Base-by-base conservation (phyloP, 805 yeast genomes). In the Schwanniomyces pseudopolymorphus region DNA sequence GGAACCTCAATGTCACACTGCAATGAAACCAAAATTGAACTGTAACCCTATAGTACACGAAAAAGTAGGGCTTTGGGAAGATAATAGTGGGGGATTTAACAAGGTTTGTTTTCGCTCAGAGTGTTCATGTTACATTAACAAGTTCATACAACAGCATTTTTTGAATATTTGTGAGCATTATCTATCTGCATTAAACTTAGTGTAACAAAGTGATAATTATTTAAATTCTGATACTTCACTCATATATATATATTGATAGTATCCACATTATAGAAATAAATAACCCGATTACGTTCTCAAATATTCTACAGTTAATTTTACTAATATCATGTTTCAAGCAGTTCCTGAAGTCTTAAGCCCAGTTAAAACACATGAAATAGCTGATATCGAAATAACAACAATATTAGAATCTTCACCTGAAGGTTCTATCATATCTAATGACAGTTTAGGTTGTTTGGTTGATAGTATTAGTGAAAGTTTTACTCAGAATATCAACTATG, bases 401-500 rank as follows among this genome's bases (percentile, higher is more conserved):
- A 38, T 19, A 16, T 14, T 38, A 3, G 20, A n/a, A 13, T 24
- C 31, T 6, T 38, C 40, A n/a, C 40, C 40, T 19, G 28, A 38
- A 20, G 26, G 27, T 9, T 43, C 45, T 2, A 26, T 43, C 25
- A 36, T 31, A 3, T 44, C 47, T 16, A 19, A 27, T 19, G 43
- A 44, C 5, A n/a, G 13, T 4, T 9, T 17, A 11, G 24, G 20
- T 5, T 25, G 22, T 5, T 36, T 25, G 13, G 10, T 39, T 31
- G 47, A 44, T 14, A 4, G 7, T 9, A 37, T 37, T 13, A 19
- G n/a, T 5, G 17, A 36, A 17, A 19, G 16, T 5, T 39, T 46
- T 28, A 36, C 44, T 2, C 35, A 35, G 10, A 33, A 44, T 16
- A 38, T 43, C n/a, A 42, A 40, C 10, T 20, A 43, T 14, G 37